A percentile compares a stretch with the other conserved stretches of the same genome.
Evolutionary conservation across 805 yeast species (phyloP).

Genomic region (Sungouiella thailandica): DNA sequence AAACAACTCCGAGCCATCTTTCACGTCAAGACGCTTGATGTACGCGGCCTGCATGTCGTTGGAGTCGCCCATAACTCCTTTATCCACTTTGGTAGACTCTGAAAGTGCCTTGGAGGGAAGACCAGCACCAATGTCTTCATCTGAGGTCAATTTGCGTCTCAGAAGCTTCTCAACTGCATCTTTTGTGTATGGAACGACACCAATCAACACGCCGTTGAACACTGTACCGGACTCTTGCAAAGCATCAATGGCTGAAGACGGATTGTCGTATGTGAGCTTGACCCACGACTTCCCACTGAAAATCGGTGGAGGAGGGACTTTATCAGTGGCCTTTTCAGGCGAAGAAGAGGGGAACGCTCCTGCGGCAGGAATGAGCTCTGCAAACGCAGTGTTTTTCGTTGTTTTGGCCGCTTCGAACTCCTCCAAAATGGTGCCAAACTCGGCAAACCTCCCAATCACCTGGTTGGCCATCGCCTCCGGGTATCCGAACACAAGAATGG

Average conservation of each 20-base stretch:
- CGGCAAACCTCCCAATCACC: slow-evolving; percentile 67
- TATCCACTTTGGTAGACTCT: slow-evolving; percentile 8
- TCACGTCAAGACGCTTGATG: slow-evolving; percentile 30
- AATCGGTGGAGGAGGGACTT: slow-evolving; percentile 44
- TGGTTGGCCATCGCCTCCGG: slow-evolving; percentile 68
- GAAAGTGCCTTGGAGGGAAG: slow-evolving; percentile 7
- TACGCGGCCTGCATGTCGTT: slow-evolving; percentile 17
- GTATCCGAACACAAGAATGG: slow-evolving; percentile 85
- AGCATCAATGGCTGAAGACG: slow-evolving; percentile 76
- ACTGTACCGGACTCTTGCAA: slow-evolving; percentile 75
- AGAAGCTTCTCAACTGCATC: slow-evolving; percentile 56
- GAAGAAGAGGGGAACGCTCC: slow-evolving; percentile 12
- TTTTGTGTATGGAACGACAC: slow-evolving; percentile 63
- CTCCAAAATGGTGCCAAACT: slow-evolving; percentile 77
- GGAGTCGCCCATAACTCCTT: slow-evolving; percentile 9
- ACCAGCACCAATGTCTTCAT: slow-evolving; percentile 46
- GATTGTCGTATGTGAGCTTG: slow-evolving; percentile 76
- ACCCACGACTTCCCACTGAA: slow-evolving; percentile 88
- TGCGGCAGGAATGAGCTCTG: slow-evolving; percentile 7
- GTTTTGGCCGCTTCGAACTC: slow-evolving; percentile 45
- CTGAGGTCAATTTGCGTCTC: slow-evolving; percentile 35
- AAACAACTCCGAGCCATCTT: slow-evolving; percentile 36
- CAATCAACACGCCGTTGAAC: slow-evolving; percentile 63
- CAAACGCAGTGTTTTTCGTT: slow-evolving; percentile 4
- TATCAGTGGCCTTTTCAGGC: not conserved